Evolutionary conservation across 441 rosid species (phyloP).

Genomic region (Euphorbia corollata): DNA sequence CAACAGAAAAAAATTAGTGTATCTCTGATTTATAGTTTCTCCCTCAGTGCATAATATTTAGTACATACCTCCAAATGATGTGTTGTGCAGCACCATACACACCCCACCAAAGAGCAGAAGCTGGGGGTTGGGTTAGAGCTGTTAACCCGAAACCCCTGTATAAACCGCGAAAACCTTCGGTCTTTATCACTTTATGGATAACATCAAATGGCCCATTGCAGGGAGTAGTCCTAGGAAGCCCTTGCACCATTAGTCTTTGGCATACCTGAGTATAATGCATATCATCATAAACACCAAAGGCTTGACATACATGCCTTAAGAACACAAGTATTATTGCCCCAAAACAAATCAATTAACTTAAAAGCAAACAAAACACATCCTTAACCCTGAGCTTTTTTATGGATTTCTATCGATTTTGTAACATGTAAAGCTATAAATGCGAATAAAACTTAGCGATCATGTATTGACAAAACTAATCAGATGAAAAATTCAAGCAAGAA

Average conservation of each 20-base stretch:
- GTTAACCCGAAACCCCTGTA: constrained; percentile 64
- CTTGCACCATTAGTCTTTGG: constrained; percentile 62
- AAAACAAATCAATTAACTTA: neutral
- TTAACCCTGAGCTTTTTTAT: neutral
- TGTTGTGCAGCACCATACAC: constrained; percentile 54
- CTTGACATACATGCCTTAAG: neutral
- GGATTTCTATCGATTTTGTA: too few species aligned
- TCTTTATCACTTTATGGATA: constrained; percentile 31
- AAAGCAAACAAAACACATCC: neutral
- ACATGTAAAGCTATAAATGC: too few species aligned
- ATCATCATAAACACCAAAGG: neutral
- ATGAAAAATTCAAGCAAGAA: neutral
- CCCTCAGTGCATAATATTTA: neutral
- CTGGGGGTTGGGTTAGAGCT: constrained; percentile 45
- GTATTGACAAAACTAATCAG: too few species aligned
- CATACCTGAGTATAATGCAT: constrained; percentile 29
- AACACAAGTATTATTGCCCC: neutral
- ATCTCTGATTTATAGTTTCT: neutral
- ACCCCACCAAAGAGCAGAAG: constrained; percentile 75
- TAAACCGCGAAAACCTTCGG: constrained; percentile 51
- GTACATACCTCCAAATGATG: constrained; percentile 47
- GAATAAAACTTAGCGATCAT: too few species aligned
- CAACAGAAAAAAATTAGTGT: neutral
- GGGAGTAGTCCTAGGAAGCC: constrained; percentile 40
- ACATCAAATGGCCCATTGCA: constrained; percentile 48